These are phyloP conservation scores for Naematelia encephala DNA, from an alignment of 768 basidiomycete species.

Conservation along the genomic window DNA sequence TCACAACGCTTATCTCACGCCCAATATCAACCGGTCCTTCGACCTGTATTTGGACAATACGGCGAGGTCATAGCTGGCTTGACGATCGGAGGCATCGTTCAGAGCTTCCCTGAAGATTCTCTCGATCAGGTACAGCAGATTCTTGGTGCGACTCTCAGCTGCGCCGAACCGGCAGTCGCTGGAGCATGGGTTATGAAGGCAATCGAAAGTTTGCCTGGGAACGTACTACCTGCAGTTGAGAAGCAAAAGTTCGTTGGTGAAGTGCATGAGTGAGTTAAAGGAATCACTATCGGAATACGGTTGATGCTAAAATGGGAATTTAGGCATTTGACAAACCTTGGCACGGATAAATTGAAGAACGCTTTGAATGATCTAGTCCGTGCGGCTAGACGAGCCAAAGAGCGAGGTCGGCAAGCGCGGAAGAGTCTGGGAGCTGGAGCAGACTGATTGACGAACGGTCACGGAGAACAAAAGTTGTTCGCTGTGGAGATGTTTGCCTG, in stretches of 20 bases:
- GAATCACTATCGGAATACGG: too few species aligned
- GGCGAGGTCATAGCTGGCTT: slow-evolving; percentile 68
- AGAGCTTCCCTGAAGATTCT: slow-evolving; percentile 84
- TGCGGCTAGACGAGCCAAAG: slow-evolving; percentile 36
- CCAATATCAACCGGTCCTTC: slow-evolving; percentile 36
- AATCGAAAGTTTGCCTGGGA: slow-evolving; percentile 65
- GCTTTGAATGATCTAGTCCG: slow-evolving; percentile 35
- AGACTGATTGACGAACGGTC: neutral
- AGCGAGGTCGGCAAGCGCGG: slow-evolving; percentile 36
- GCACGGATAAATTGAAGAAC: slow-evolving; percentile 24
- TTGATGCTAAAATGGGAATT: neutral
- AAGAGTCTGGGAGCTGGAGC: slow-evolving; percentile 31
- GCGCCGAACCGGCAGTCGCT: slow-evolving; percentile 62
- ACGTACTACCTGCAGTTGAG: slow-evolving; percentile 61
- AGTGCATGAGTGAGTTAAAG: slow-evolving; percentile 64
- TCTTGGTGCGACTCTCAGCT: slow-evolving; percentile 57
- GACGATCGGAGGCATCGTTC: slow-evolving; percentile 72
- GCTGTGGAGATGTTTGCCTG: too few species aligned
- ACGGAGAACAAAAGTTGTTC: too few species aligned
- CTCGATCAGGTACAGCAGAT: slow-evolving; percentile 70
- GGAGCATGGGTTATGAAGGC: slow-evolving; percentile 69
- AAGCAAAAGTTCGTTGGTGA: slow-evolving; percentile 72
- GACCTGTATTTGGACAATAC: slow-evolving; percentile 51
- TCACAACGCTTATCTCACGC: slow-evolving; percentile 60
- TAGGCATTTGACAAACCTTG: slow-evolving; percentile 20